phyloP scores from a whole-genome alignment of 1,284 basidiomycete genomes.

The Fomitopsis palustris region DNA sequence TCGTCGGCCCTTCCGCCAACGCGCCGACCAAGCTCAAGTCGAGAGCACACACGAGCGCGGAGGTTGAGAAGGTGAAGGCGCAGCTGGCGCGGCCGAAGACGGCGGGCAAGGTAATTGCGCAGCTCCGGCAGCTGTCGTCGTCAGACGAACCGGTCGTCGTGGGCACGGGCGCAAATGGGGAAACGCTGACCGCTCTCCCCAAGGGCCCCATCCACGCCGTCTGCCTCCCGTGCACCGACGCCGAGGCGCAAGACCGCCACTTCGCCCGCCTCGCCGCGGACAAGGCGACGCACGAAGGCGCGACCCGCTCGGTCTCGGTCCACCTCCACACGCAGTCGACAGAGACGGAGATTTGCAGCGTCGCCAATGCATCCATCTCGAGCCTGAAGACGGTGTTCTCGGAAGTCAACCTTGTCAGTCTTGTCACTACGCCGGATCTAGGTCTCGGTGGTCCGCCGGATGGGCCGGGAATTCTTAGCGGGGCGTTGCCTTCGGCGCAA shows the following conservation, averaged over 20 bases:
- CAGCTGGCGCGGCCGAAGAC: conserved; percentile 62
- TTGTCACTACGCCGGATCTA: conserved; percentile 51
- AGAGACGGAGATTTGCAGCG: conserved; percentile 28
- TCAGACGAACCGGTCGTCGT: conserved; percentile 21
- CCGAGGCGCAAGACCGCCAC: conserved; percentile 51
- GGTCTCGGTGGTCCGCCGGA: conserved; percentile 58
- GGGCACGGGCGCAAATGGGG: conserved; percentile 17
- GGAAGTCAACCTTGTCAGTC: conserved; percentile 56
- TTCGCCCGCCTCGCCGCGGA: conserved; percentile 38
- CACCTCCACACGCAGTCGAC: conserved; percentile 6
- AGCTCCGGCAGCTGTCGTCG: conserved; percentile 49
- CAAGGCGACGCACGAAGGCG: conserved; percentile 3
- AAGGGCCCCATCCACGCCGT: conserved; percentile 70
- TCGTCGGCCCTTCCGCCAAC: conserved; percentile 50
- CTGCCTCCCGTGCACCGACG: conserved; percentile 59
- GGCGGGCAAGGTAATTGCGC: conserved; percentile 66
- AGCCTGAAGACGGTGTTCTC: conserved; percentile 47
- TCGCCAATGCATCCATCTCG: conserved; percentile 48
- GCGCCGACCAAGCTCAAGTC: conserved; percentile 33
- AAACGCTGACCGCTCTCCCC: conserved; percentile 14
- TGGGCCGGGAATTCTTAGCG: conserved; percentile 59
- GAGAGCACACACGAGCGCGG: conserved; percentile 37
- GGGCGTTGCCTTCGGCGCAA: conserved; percentile 69
- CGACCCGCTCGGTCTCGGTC: not conserved
- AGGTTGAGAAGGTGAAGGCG: conserved; percentile 66